These are phyloP conservation scores for Misopates orontium DNA, from an alignment of 257 asterid genomes.

Conservation along the genomic window DNA sequence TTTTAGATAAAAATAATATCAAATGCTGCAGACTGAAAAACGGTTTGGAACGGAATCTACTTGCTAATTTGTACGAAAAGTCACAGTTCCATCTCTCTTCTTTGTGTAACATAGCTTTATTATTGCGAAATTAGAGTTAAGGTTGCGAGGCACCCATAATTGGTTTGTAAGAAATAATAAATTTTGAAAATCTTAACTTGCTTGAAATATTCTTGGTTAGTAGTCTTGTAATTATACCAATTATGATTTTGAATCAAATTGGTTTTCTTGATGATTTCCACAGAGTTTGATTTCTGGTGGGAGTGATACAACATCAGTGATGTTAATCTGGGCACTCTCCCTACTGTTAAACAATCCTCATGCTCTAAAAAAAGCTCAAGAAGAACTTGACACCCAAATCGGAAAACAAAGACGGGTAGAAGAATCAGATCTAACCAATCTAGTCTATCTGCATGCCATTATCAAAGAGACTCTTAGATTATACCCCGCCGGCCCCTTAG, in stretches of 20 bases:
- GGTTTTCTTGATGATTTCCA: background rate
- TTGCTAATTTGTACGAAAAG: too few species aligned
- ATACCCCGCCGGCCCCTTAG: constrained; percentile 20
- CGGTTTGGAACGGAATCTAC: too few species aligned
- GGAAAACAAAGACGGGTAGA: constrained; percentile 17
- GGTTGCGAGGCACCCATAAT: background rate
- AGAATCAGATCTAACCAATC: constrained; percentile 15
- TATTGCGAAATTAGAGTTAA: too few species aligned
- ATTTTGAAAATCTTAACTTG: background rate
- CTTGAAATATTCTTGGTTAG: too few species aligned
- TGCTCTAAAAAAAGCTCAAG: constrained; percentile 1
- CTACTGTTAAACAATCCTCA: constrained; percentile 11
- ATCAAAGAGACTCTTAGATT: constrained; percentile 17
- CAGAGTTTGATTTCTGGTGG: constrained; percentile 14
- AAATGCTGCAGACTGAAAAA: too few species aligned
- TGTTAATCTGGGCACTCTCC: constrained; percentile 17
- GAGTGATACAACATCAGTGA: constrained; percentile 6
- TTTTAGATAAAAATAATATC: too few species aligned
- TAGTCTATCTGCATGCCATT: constrained; percentile 11
- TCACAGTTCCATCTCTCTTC: too few species aligned
- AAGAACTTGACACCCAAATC: constrained; percentile 9
- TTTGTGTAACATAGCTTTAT: too few species aligned
- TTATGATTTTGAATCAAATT: too few species aligned
- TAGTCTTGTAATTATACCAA: too few species aligned
- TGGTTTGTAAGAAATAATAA: background rate